Evolutionary conservation across 2,329 filamentous ascomycete genomes (phyloP), one percentile per base, ranked within the genome.

Genomic region (Corniculantispora saksenae): DNA sequence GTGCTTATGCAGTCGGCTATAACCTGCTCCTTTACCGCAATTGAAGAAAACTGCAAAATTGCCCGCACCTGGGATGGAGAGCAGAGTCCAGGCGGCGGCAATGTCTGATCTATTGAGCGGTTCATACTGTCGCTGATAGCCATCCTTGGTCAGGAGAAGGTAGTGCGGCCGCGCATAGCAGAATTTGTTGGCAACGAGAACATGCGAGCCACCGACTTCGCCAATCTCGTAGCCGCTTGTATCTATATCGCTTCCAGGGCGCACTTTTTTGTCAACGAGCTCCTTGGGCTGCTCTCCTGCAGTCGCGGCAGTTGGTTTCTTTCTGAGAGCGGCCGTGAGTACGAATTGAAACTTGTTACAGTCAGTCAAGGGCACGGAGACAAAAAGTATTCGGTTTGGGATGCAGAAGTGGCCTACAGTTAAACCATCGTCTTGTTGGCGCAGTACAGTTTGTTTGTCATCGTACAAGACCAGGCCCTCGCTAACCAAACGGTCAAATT

Each of bases 1-100:
- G 71, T 84, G 82, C 70, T 84, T 84, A 67, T 84, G 83, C 57
- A 79, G 69, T 12, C 82, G 70, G 61, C 80, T 83, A 61, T 80
- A 81, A 1, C 82, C 82, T 8, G 78, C 79, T 4, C 73, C 73
- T 47, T 76, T 73, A 0, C 77, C 77, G 69, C 82, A 82, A 67
- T 84, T 84, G 72, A 78, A 84, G 21, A 84, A 78, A 17, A 76
- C 70, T 64, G 80, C 76, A 66, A 79, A 74, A 7, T 75, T 70
- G 9, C 67, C 71, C 3, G 67, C 64, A 17, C 78, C 66, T 0
- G 66, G 58, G 3, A 67, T 67, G 21, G 56, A 40, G 27, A 82
- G 62, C 1, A 78, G 70, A 21, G 54, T 60, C 73, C 74, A 72
- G 10, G 76, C 75, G 2, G 79, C 81, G 1, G 67, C 66, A 25